Evolutionary conservation across 1,284 basidiomycete genomes (phyloP).

Genomic region (Peniophora sp.): DNA sequence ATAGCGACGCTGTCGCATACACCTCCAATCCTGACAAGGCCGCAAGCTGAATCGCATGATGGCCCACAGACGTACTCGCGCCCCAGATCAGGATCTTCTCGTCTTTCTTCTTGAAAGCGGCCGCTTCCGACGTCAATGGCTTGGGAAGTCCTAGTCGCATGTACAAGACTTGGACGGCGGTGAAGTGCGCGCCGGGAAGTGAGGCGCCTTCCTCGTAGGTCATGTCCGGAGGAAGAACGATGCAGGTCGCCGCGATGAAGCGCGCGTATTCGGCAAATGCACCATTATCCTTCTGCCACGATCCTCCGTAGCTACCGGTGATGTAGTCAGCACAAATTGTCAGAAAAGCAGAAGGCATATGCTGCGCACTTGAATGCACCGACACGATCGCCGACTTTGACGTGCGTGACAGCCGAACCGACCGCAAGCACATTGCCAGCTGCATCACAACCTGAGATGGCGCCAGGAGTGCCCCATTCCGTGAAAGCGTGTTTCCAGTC

Average conservation of each 20-base stretch:
- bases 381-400: conserved; percentile 30
- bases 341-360: neutral
- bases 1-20: conserved; percentile 27
- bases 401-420: conserved; percentile 17
- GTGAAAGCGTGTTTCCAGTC: conserved; percentile 3
- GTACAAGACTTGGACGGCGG: conserved; percentile 12
- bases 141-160: conserved; percentile 7
- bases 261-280: conserved; percentile 8
- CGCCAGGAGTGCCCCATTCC: neutral
- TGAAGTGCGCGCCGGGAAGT: conserved; percentile 6
- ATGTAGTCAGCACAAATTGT: neutral
- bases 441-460: conserved; percentile 33
- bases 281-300: conserved; percentile 2
- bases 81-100: conserved; percentile 25
- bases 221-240: conserved; percentile 5
- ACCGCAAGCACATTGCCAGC: conserved; percentile 28
- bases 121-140: conserved; percentile 5
- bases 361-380: conserved; percentile 24
- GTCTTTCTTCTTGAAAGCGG: neutral
- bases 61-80: conserved; percentile 30
- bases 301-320: conserved; percentile 21
- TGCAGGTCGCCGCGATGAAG: neutral
- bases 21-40: conserved; percentile 24
- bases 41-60: conserved; percentile 33
- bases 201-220: conserved; percentile 6